Conservation (phyloP, 306 rosid species). For the Ochetophila trinervis region DNA sequence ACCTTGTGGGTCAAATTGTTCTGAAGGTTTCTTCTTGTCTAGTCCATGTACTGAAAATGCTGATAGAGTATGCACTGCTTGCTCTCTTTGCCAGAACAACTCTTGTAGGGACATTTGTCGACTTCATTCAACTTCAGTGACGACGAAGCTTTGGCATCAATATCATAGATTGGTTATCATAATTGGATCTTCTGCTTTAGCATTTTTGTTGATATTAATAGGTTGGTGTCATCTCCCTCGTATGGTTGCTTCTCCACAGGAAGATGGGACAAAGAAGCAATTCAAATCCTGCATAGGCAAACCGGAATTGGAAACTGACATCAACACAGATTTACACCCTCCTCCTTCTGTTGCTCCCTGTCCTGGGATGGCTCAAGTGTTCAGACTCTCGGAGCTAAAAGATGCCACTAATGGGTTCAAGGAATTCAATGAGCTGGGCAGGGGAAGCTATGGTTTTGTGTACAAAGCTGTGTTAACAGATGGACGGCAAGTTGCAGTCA, state of each 20-base stretch:
- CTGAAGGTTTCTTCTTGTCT: slow-evolving; percentile 78
- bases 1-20: slow-evolving; percentile 79
- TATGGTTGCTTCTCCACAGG: not conserved
- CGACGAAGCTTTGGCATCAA: slow-evolving; percentile 51
- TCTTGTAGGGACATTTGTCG: slow-evolving; percentile 69
- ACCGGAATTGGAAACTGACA: slow-evolving; percentile 48
- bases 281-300: slow-evolving; percentile 62
- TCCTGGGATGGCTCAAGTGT: slow-evolving; percentile 83
- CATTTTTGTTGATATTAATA: slow-evolving; percentile 44
- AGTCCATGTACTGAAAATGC: slow-evolving; percentile 63
- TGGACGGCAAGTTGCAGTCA: slow-evolving; percentile 80
- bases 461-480: slow-evolving; percentile 78
- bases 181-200: slow-evolving; percentile 48
- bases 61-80: slow-evolving; percentile 79
- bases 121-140: slow-evolving; percentile 38
- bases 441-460: slow-evolving; percentile 93
- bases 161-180: slow-evolving; percentile 43
- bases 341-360: slow-evolving; percentile 40
- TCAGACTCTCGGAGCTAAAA: slow-evolving; percentile 81
- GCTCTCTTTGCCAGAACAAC: slow-evolving; percentile 94
- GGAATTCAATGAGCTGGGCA: slow-evolving; percentile 91
- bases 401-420: slow-evolving; percentile 97
- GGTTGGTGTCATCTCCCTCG: slow-evolving; percentile 49
- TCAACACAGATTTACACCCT: slow-evolving; percentile 35
- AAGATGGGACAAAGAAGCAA: slow-evolving; percentile 40